Conservation (phyloP, 768 basidiomycete genomes). For the Kwoniella sp. region DNA sequence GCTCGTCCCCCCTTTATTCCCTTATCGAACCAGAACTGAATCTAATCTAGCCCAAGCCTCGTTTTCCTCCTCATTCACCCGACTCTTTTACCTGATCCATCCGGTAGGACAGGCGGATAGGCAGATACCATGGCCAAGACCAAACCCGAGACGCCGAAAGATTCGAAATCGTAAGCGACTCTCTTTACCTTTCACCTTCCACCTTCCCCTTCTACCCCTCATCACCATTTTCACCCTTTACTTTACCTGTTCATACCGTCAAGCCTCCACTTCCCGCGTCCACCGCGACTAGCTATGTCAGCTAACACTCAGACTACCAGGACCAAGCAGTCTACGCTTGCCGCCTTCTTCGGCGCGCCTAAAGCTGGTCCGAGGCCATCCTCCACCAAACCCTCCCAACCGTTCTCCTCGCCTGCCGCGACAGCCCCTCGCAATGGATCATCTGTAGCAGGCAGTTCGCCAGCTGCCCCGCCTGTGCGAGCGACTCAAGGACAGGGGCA, state of each 20-base stretch:
- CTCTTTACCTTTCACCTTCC: not conserved
- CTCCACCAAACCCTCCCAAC: slow-evolving; percentile 14
- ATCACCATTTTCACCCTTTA: too few species aligned
- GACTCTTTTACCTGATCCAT: not conserved
- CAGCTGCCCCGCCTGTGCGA: slow-evolving; percentile 24
- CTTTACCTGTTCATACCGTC: too few species aligned
- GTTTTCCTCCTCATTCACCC: not conserved
- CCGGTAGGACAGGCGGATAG: not conserved
- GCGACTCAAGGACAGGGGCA: slow-evolving; percentile 9
- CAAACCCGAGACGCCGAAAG: slow-evolving; percentile 30
- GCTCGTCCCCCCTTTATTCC: too few species aligned
- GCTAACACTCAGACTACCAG: slow-evolving; percentile 13
- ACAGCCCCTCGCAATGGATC: slow-evolving; percentile 29
- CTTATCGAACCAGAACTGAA: not conserved
- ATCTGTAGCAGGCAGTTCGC: slow-evolving; percentile 37
- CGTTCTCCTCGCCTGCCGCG: slow-evolving; percentile 31
- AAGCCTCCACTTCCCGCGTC: not conserved
- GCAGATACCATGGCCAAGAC: slow-evolving; percentile 25
- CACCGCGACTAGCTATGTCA: not conserved
- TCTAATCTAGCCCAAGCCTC: slow-evolving; percentile 1
- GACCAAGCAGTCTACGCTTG: slow-evolving; percentile 53
- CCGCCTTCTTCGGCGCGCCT: slow-evolving; percentile 54
- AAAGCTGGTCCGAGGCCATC: slow-evolving; percentile 38
- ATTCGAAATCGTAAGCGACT: slow-evolving; percentile 34
- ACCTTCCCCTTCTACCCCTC: not conserved